Evolutionary conservation across 352 stramenopile species (phyloP).

Genomic region (Globisporangium paddicum): DNA sequence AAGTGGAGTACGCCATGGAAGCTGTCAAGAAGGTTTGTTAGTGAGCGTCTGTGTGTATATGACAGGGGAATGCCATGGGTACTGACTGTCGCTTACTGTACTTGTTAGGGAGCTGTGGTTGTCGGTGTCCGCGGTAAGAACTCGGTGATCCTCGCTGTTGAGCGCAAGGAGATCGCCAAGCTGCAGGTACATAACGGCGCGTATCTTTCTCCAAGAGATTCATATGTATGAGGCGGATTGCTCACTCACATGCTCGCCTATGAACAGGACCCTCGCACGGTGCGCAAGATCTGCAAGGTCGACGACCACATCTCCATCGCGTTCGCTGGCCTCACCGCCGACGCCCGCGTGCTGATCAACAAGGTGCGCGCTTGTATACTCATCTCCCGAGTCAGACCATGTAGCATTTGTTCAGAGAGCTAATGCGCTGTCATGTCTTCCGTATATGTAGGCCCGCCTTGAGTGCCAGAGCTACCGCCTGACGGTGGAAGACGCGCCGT

Average conservation of each 20-base stretch:
- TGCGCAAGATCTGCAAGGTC: constrained; percentile 99
- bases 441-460: constrained; percentile 64
- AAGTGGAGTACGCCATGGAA: constrained; percentile 99
- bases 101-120: constrained; percentile 89
- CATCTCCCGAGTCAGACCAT: no score
- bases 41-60: no score
- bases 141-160: constrained; percentile 93
- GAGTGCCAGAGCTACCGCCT: constrained; percentile 99
- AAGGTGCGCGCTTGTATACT: constrained; percentile 71
- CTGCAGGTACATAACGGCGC: constrained; percentile 65
- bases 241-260: not conserved
- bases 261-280: constrained; percentile 91
- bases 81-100: not conserved
- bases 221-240: not conserved
- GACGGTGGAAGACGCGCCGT: constrained; percentile 92
- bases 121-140: constrained; percentile 97
- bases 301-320: constrained; percentile 98
- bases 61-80: not conserved
- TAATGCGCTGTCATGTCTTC: no score
- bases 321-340: constrained; percentile 97
- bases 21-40: constrained; percentile 91
- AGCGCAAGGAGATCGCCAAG: constrained; percentile 88
- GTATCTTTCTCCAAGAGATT: not conserved
- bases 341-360: constrained; percentile 97
- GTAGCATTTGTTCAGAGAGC: no score